Percentiles rank a stretch among this genome's conserved stretches.
Conservation (phyloP, 345 rosid species). For the Hibiscus mutabilis region DNA sequence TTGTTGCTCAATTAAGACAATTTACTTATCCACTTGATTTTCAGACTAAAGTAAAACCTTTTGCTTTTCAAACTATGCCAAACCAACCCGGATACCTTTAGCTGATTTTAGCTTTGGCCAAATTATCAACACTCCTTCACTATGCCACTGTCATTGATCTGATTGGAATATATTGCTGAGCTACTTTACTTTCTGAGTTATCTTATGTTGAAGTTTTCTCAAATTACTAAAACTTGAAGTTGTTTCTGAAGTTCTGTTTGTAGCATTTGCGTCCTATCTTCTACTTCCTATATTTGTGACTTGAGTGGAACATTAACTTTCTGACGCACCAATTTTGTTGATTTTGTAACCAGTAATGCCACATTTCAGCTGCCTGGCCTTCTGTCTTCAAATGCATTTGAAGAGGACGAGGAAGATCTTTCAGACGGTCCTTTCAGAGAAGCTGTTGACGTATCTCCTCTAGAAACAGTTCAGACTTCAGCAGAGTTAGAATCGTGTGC, state of each 20-base stretch:
- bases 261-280: background rate
- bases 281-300: background rate
- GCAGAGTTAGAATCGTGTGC: conserved; percentile 38
- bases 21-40: background rate
- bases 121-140: background rate
- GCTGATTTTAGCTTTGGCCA: background rate
- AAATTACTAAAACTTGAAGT: conserved; percentile 1
- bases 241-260: background rate
- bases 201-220: background rate
- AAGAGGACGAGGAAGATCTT: conserved; percentile 49
- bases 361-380: conserved; percentile 80
- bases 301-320: conserved; percentile 4
- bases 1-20: background rate
- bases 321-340: conserved; percentile 15
- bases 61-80: background rate
- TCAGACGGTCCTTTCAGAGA: conserved; percentile 37
- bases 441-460: conserved; percentile 28
- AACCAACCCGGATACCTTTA: background rate
- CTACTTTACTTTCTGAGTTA: background rate
- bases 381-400: conserved; percentile 52
- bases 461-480: conserved; percentile 28
- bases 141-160: background rate
- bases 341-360: conserved; percentile 56
- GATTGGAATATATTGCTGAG: background rate
- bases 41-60: background rate